Conservation (phyloP, 2,329 filamentous ascomycete genomes). For the Ascochyta koolunga region DNA sequence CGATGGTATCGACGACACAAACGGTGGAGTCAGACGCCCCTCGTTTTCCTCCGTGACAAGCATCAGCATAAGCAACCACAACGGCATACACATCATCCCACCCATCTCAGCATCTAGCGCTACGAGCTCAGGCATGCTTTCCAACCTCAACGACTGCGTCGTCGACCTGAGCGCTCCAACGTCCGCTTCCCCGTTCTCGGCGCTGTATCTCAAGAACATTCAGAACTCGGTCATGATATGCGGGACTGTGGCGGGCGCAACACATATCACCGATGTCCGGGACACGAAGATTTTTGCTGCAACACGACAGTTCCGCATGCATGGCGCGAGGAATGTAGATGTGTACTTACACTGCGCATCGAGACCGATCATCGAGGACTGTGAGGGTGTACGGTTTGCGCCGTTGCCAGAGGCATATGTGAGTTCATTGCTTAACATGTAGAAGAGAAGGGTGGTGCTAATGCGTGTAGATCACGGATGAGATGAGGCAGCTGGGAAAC, state of each 20-base stretch:
- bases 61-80: slow-evolving; percentile 71
- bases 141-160: slow-evolving; percentile 71
- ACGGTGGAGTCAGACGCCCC: slow-evolving; percentile 46
- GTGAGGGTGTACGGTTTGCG: slow-evolving; percentile 77
- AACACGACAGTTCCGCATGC: slow-evolving; percentile 89
- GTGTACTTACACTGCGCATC: slow-evolving; percentile 83
- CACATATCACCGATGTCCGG: slow-evolving; percentile 78
- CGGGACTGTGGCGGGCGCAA: slow-evolving; percentile 77
- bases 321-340: slow-evolving; percentile 80
- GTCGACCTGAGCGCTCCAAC: slow-evolving; percentile 79
- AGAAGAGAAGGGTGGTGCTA: neutral
- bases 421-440: slow-evolving; percentile 45
- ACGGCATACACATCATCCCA: slow-evolving; percentile 75
- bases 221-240: neutral
- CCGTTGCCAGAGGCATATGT: slow-evolving; percentile 74
- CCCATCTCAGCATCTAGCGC: slow-evolving; percentile 73
- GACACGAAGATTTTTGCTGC: slow-evolving; percentile 74
- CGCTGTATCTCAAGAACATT: slow-evolving; percentile 72
- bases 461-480: slow-evolving; percentile 2
- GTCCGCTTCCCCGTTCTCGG: slow-evolving; percentile 65
- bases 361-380: slow-evolving; percentile 94
- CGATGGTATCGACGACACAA: slow-evolving; percentile 10
- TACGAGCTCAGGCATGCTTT: slow-evolving; percentile 75
- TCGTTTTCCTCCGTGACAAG: slow-evolving; percentile 64
- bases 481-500: slow-evolving; percentile 55